Evolutionary conservation across 1,284 basidiomycete genomes (phyloP).

Genomic region (Ustilago nuda): DNA sequence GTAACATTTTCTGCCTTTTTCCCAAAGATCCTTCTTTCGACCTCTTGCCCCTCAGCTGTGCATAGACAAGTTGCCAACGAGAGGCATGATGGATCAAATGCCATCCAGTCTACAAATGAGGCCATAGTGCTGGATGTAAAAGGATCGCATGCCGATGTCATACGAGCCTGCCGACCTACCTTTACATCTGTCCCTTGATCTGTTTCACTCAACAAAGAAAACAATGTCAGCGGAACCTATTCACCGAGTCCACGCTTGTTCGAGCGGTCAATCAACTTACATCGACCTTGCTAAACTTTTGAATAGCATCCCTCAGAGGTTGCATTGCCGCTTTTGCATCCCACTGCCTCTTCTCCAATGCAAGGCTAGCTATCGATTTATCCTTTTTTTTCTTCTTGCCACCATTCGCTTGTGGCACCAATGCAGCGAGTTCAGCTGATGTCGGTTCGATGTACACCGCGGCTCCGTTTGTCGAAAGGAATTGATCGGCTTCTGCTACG

Average conservation of each 20-base stretch:
- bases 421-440: slow-evolving; percentile 47
- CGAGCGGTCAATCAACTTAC: background rate
- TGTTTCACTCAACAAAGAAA: background rate
- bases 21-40: too few species aligned
- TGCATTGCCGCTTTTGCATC: slow-evolving; percentile 72
- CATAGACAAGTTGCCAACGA: background rate
- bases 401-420: slow-evolving; percentile 13
- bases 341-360: slow-evolving; percentile 69
- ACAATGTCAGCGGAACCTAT: background rate
- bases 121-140: background rate
- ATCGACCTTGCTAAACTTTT: slow-evolving; percentile 73
- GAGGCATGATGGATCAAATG: background rate
- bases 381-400: slow-evolving; percentile 36
- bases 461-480: slow-evolving; percentile 79
- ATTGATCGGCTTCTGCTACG: slow-evolving; percentile 76
- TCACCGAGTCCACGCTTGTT: background rate
- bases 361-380: slow-evolving; percentile 38
- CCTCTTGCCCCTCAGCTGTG: too few species aligned
- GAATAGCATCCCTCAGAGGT: slow-evolving; percentile 70
- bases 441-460: slow-evolving; percentile 75
- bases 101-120: background rate
- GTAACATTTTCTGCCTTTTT: too few species aligned
- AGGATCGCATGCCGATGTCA: too few species aligned
- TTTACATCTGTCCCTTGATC: slow-evolving; percentile 59
- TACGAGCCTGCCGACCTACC: background rate